Conservation (phyloP, 2,329 filamentous ascomycete species). For the Pyrenochaeta sp. region DNA sequence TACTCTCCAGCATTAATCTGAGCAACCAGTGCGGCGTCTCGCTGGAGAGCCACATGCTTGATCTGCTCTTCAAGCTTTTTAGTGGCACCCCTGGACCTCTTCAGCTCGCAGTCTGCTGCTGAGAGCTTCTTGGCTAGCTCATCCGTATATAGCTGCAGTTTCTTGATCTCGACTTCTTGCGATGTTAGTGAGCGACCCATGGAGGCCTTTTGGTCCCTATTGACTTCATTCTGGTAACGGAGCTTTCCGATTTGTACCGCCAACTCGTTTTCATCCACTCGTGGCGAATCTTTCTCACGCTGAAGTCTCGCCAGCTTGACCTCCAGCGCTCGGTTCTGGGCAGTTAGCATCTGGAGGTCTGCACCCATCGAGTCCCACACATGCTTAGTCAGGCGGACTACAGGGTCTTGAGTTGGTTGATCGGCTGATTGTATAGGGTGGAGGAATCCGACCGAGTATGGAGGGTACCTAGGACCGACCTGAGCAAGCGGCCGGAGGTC, state of each 20-base stretch:
- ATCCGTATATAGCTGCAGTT: conserved; percentile 22
- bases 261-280: conserved; percentile 3
- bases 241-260: conserved; percentile 19
- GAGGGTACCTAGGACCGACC: conserved; percentile 6
- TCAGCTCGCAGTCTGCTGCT: background rate
- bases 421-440: background rate
- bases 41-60: conserved; percentile 1
- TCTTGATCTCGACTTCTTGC: conserved; percentile 25
- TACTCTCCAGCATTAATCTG: conserved; percentile 7
- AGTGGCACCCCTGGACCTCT: background rate
- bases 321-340: conserved; percentile 14
- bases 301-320: conserved; percentile 1
- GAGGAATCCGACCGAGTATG: conserved; percentile 11
- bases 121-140: conserved; percentile 7
- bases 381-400: conserved; percentile 15
- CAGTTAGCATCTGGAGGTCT: conserved; percentile 2
- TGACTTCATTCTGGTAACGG: conserved; percentile 24
- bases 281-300: background rate
- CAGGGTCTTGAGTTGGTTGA: background rate
- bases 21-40: conserved; percentile 5
- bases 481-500: background rate
- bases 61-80: background rate
- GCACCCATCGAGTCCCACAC: conserved; percentile 9
- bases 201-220: conserved; percentile 23
- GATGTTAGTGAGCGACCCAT: conserved; percentile 28